Base-by-base conservation (phyloP, 1,284 basidiomycete genomes). In the Irpex lacteus region DNA sequence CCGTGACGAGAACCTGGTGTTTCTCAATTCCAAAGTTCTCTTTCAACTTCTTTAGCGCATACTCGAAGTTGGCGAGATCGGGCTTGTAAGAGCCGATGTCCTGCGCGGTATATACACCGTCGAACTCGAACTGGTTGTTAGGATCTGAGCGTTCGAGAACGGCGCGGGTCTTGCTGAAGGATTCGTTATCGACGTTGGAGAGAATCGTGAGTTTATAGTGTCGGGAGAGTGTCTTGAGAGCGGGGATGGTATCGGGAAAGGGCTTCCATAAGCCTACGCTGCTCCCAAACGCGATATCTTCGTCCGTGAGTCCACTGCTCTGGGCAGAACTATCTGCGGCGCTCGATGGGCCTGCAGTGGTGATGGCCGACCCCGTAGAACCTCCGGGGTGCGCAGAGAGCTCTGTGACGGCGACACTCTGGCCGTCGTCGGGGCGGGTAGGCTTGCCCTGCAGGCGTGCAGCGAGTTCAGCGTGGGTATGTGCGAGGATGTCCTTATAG, bases 51-150 rank as follows among this genome's bases (percentile, higher is more conserved):
- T 79, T 75, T 47, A 91, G 71, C 37, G 81, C 83, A 38, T 80
- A 77, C 60, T 77, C 69, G 69, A 88, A 86, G 63, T 85, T 85
- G 34, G 78, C 80, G n/a, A 82, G 75, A 52, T 86, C 82, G 9
- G 88, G 90, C 71, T 92, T 92, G 74, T 91, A 92, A 47, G 82
- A 84, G 13, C 84, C 83, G 2, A 85, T 81, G 68, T 90, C 87
- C 71, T 89, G 81, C 13, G 89, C 89, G 5, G 89, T 91, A 67
- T 89, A 77, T 62, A 90, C 77, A 55, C 85, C 78, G 40, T 83
- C 81, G 73, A 91, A 91, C 2, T 83, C 81, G 37, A 87, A 88
- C 49, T 78, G 76, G 38, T 81, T 79, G 56, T 71, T 72, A 13
- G 73, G 69, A 5, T 72, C 50, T 70, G 72, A 32, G 71, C 79